Percentiles rank a stretch among this genome's conserved stretches.
Conservation (phyloP, 306 rosid genomes). For the Acacia confusa region DNA sequence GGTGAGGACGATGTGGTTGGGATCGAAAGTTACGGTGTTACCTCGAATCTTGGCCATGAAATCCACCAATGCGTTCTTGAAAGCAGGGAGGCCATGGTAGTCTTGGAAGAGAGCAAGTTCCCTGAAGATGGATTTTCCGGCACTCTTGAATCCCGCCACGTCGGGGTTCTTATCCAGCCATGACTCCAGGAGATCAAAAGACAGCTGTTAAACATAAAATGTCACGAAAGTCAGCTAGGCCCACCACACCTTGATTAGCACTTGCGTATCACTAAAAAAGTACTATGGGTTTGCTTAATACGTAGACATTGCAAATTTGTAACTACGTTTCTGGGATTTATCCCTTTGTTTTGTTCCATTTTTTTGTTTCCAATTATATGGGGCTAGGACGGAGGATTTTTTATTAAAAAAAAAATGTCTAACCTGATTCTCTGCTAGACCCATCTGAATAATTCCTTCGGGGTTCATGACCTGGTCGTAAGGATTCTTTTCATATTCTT, state of each 20-base stretch:
- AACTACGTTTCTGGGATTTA: background rate
- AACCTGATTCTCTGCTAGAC: constrained; percentile 94
- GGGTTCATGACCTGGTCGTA: constrained; percentile 60
- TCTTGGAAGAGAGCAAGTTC: constrained; percentile 97
- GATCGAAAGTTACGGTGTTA: constrained; percentile 60
- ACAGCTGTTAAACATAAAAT: constrained; percentile 52
- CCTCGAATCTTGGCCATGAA: constrained; percentile 84
- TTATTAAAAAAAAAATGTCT: background rate
- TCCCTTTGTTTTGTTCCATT: background rate
- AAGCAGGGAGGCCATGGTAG: constrained; percentile 81
- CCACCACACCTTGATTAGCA: background rate
- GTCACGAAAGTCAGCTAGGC: background rate
- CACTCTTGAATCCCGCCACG: constrained; percentile 63
- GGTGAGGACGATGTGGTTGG: constrained; percentile 67
- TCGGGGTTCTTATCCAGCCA: constrained; percentile 86
- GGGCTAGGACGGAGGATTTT: background rate
- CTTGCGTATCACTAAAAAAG: background rate
- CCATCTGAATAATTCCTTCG: constrained; percentile 92
- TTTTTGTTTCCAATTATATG: background rate
- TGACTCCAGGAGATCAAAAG: constrained; percentile 76
- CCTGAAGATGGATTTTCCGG: constrained; percentile 74
- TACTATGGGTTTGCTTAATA: background rate
- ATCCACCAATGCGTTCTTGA: constrained; percentile 76
- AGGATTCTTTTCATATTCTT: constrained; percentile 87
- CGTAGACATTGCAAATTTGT: background rate